These are phyloP conservation scores for Torulaspora delbrueckii DNA, from an alignment of 805 yeast genomes.

Conservation along the genomic window DNA sequence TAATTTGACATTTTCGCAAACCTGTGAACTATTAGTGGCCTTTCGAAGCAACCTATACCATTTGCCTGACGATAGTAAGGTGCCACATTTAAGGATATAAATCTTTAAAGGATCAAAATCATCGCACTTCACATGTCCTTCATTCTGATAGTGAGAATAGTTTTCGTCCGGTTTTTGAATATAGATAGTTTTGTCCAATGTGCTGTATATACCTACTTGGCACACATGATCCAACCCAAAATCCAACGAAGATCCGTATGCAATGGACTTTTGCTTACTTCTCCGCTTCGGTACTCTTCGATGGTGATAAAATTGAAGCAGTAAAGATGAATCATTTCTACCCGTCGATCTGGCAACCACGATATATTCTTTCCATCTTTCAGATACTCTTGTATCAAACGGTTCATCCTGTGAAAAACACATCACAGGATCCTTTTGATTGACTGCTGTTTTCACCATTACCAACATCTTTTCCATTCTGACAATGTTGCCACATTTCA, in stretches of 20 bases:
- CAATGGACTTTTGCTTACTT: conserved; percentile 5
- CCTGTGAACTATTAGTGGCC: conserved; percentile 42
- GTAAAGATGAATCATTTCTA: conserved; percentile 46
- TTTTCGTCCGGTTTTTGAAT: conserved; percentile 24
- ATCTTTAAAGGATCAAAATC: conserved; percentile 28
- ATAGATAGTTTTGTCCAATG: conserved; percentile 62
- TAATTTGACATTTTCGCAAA: conserved; percentile 43
- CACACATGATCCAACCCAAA: conserved; percentile 31
- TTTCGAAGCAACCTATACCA: conserved; percentile 61
- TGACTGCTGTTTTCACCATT: conserved; percentile 42
- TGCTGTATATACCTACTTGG: conserved; percentile 52
- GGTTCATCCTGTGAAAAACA: conserved; percentile 47
- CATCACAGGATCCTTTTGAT: conserved; percentile 29
- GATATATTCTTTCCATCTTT: conserved; percentile 75
- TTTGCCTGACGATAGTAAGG: conserved; percentile 48
- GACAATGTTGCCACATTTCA: conserved; percentile 53
- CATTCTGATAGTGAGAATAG: conserved; percentile 5
- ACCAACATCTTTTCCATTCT: conserved; percentile 67
- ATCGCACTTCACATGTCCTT: conserved; percentile 11
- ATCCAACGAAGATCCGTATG: conserved; percentile 27
- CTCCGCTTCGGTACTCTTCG: background rate
- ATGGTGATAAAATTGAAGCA: conserved; percentile 55
- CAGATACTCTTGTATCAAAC: conserved; percentile 51
- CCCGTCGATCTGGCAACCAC: conserved; percentile 68
- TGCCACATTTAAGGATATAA: conserved; percentile 53